These are phyloP conservation scores for Ceratocystis colombiana DNA, from an alignment of 2,329 filamentous ascomycete species.

Conservation along the genomic window DNA sequence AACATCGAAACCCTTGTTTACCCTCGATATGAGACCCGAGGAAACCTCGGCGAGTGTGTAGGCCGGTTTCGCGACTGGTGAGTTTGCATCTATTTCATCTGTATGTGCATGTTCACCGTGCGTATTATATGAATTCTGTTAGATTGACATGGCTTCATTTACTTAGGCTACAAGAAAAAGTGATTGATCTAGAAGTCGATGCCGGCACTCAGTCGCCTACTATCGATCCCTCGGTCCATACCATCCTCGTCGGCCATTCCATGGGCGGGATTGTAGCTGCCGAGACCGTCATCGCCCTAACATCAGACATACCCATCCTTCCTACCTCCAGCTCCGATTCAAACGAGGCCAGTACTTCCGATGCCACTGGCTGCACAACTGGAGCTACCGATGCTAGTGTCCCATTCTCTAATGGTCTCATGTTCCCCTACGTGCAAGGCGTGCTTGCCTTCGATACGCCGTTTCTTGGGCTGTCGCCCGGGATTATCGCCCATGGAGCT, in stretches of 20 bases:
- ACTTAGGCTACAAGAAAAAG: conserved; percentile 72
- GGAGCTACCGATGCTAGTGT: conserved; percentile 29
- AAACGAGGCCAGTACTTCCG: neutral
- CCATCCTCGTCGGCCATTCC: conserved; percentile 74
- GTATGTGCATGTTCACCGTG: neutral
- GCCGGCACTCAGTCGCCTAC: conserved; percentile 72
- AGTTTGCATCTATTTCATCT: conserved; percentile 26
- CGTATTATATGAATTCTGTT: neutral
- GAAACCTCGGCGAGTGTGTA: conserved; percentile 62
- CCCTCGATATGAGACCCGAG: conserved; percentile 71
- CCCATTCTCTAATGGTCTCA: conserved; percentile 42
- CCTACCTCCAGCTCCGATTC: conserved; percentile 36
- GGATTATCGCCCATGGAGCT: conserved; percentile 74
- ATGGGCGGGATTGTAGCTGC: conserved; percentile 93
- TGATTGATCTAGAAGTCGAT: conserved; percentile 87
- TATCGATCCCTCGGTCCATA: conserved; percentile 72
- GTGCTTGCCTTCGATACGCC: conserved; percentile 92
- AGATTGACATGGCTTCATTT: neutral
- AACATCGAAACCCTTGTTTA: conserved; percentile 61
- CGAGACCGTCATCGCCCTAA: conserved; percentile 68
- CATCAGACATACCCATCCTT: conserved; percentile 46
- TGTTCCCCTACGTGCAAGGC: conserved; percentile 90
- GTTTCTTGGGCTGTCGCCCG: conserved; percentile 70
- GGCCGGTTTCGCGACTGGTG: conserved; percentile 65
- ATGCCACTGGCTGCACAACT: conserved; percentile 18